A percentile compares a stretch with the other conserved stretches of the same genome.
phyloP scores from a whole-genome alignment of 805 yeast genomes.

The Wickerhamiella azyma region DNA sequence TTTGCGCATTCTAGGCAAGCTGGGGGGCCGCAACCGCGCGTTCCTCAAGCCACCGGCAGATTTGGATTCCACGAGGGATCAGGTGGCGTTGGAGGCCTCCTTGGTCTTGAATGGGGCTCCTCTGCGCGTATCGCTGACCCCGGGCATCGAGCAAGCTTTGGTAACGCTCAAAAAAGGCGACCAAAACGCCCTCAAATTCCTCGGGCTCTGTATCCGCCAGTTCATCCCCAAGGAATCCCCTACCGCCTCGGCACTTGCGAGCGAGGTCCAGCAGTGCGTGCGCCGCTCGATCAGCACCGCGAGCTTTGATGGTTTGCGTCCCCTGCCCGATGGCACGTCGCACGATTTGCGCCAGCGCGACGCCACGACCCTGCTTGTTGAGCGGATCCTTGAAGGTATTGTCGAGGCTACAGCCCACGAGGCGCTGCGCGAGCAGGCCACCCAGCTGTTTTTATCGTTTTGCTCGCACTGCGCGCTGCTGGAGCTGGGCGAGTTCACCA shows the following conservation, averaged over 20 bases:
- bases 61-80: conserved; percentile 47
- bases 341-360: conserved; percentile 19
- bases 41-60: conserved; percentile 66
- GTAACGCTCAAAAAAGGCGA: conserved; percentile 42
- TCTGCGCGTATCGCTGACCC: conserved; percentile 36
- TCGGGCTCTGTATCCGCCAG: conserved; percentile 51
- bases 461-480: conserved; percentile 69
- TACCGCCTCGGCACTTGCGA: conserved; percentile 24
- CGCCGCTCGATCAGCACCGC: conserved; percentile 8
- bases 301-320: conserved; percentile 11
- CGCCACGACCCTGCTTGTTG: conserved; percentile 46
- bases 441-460: conserved; percentile 43
- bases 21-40: conserved; percentile 90
- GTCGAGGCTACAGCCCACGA: conserved; percentile 66
- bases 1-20: conserved; percentile 78
- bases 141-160: conserved; percentile 71
- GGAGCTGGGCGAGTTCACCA: conserved; percentile 59
- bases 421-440: conserved; percentile 58
- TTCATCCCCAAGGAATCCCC: conserved; percentile 40
- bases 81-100: conserved; percentile 50
- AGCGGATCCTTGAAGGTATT: conserved; percentile 51
- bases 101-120: conserved; percentile 42
- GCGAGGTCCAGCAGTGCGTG: conserved; percentile 14
- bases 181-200: conserved; percentile 56
- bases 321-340: conserved; percentile 14